phyloP scores from a whole-genome alignment of 2,329 filamentous ascomycete genomes.

The Sclerotinia sclerotiorum region DNA sequence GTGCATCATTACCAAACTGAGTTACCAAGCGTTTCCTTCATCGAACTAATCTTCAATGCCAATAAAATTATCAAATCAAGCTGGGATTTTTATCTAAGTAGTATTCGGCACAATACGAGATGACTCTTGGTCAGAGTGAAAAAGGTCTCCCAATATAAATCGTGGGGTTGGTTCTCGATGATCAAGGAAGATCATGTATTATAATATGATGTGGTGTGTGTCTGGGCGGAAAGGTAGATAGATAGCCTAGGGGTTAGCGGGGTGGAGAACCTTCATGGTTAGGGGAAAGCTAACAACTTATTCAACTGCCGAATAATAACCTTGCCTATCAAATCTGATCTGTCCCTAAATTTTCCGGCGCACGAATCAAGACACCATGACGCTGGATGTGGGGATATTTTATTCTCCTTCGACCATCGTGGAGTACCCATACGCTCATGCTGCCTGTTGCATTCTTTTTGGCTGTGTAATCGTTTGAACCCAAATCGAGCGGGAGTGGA shows the following conservation, averaged over 20 bases:
- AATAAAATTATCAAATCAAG: conserved; percentile 14
- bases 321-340: background rate
- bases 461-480: background rate
- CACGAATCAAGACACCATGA: background rate
- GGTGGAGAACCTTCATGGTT: background rate
- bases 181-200: background rate
- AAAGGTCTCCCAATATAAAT: background rate
- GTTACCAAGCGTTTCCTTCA: conserved; percentile 2
- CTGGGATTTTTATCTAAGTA: background rate
- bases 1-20: conserved; percentile 1
- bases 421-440: background rate
- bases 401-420: background rate
- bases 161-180: background rate
- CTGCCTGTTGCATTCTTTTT: background rate
- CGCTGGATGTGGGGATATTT: background rate
- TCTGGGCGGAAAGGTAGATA: background rate
- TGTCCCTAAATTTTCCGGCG: conserved; percentile 2
- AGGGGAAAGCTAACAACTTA: background rate
- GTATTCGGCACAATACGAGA: background rate
- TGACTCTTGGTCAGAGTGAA: background rate
- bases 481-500: background rate
- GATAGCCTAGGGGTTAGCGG: background rate
- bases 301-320: background rate
- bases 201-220: too few relatives aligned
- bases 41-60: background rate